Evolutionary conservation across 441 rosid species (phyloP).

Genomic region (Erodium chrysanthum): DNA sequence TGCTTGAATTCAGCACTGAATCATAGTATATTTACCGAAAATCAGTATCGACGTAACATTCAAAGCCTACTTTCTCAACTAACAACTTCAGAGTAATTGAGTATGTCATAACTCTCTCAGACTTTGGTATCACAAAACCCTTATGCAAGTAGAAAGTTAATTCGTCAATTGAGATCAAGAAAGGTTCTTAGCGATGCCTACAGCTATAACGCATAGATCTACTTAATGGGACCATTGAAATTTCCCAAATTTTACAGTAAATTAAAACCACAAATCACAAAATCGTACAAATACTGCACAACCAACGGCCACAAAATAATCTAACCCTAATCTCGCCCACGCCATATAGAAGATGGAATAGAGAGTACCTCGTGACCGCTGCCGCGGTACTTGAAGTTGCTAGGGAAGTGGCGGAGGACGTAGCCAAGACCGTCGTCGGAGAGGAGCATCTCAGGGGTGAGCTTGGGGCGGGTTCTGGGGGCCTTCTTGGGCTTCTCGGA

Average conservation of each 20-base stretch:
- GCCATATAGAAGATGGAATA: not conserved
- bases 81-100: not conserved
- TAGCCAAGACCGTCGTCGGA: constrained; percentile 83
- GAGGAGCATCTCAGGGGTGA: constrained; percentile 67
- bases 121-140: no score
- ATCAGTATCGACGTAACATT: not conserved
- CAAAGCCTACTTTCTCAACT: not conserved
- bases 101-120: no score
- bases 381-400: constrained; percentile 61
- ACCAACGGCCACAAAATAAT: not conserved
- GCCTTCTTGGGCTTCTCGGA: constrained; percentile 49
- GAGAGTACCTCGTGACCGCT: constrained; percentile 64
- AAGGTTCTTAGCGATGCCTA: no score
- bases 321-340: not conserved
- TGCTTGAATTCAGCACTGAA: not conserved
- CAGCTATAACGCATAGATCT: no score
- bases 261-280: not conserved
- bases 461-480: constrained; percentile 60
- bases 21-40: not conserved
- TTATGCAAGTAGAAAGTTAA: no score
- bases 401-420: constrained; percentile 79
- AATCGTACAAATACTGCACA: not conserved
- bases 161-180: no score
- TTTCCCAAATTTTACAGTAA: not conserved
- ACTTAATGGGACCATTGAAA: not conserved